These are phyloP conservation scores for Boletus pseudo-olivaceus DNA, from an alignment of 768 basidiomycete genomes.

Conservation along the genomic window DNA sequence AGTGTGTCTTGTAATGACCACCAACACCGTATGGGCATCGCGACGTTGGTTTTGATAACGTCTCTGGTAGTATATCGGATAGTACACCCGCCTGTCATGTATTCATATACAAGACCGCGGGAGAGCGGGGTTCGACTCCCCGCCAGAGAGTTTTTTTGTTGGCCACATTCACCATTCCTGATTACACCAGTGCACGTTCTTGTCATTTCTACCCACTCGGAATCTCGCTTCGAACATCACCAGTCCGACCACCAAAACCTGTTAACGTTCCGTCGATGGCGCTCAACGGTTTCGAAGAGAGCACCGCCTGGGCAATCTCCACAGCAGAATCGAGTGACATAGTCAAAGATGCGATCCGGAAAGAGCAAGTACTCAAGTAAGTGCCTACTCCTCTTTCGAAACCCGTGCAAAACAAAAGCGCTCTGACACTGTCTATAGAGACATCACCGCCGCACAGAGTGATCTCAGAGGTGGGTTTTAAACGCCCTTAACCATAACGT, in stretches of 20 bases:
- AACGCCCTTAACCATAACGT: background rate
- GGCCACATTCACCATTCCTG: background rate
- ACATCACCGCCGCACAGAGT: conserved; percentile 70
- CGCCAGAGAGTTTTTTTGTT: conserved; percentile 37
- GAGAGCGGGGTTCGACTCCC: conserved; percentile 46
- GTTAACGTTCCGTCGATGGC: conserved; percentile 36
- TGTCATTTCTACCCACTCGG: background rate
- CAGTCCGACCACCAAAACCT: background rate
- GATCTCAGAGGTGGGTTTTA: conserved; percentile 63
- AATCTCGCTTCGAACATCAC: background rate
- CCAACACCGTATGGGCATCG: background rate
- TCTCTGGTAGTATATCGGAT: conserved; percentile 51
- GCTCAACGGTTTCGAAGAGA: conserved; percentile 40
- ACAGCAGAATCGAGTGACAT: conserved; percentile 53
- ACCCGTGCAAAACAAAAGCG: background rate
- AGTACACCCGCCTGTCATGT: conserved; percentile 50
- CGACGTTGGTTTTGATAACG: rapidly evolving
- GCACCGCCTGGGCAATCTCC: conserved; percentile 48
- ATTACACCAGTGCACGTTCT: no score
- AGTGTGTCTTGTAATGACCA: background rate
- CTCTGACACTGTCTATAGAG: conserved; percentile 41
- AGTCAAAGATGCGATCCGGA: conserved; percentile 71
- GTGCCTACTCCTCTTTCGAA: conserved; percentile 21
- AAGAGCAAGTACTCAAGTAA: conserved; percentile 76
- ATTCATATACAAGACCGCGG: conserved; percentile 25